Evolutionary conservation across 2,329 filamentous ascomycete species (phyloP).

Genomic region (Colletotrichum camelliae): DNA sequence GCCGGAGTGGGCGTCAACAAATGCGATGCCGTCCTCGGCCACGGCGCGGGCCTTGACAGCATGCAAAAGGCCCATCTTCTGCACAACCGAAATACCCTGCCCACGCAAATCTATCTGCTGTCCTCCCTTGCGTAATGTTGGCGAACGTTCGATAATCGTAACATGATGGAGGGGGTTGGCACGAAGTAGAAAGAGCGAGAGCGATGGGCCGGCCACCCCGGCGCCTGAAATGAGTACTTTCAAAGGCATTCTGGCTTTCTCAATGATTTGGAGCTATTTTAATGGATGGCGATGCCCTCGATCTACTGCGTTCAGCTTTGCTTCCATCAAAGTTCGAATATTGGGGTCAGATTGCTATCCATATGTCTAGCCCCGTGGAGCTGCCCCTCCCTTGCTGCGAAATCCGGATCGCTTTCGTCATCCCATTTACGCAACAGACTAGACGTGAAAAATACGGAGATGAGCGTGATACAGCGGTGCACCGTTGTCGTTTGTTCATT

Average conservation of each 20-base stretch:
- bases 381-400: not conserved
- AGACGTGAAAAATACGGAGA: not conserved
- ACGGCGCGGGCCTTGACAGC: constrained; percentile 40
- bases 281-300: not conserved
- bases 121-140: constrained; percentile 40
- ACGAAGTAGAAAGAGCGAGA: not conserved
- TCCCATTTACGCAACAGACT: not conserved
- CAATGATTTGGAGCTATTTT: not conserved
- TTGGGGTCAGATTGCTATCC: not conserved
- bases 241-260: constrained; percentile 22
- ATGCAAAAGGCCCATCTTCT: constrained; percentile 42
- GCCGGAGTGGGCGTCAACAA: constrained; percentile 47
- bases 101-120: constrained; percentile 52
- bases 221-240: constrained; percentile 38
- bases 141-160: constrained; percentile 47
- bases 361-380: not conserved
- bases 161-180: constrained; percentile 38
- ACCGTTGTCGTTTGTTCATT: not conserved
- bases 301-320: not conserved
- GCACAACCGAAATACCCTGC: constrained; percentile 42
- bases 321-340: not conserved
- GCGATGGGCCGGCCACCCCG: constrained; percentile 46
- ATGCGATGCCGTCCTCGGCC: constrained; percentile 50
- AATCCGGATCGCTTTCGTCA: not conserved
- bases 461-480: not conserved